phyloP scores from a whole-genome alignment of 306 rosid genomes.

The Quercus glauca region DNA sequence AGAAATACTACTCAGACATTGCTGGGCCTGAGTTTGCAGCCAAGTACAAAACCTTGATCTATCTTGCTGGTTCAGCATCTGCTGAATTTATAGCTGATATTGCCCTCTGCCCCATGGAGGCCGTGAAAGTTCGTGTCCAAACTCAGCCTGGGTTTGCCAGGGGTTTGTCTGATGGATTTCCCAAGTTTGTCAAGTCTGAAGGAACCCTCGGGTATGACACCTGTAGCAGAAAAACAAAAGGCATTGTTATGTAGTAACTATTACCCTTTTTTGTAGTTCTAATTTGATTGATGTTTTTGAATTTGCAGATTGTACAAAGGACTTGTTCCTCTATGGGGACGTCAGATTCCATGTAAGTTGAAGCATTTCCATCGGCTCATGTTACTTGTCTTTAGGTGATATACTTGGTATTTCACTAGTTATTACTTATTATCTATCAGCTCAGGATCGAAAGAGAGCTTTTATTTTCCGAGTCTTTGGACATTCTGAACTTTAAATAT shows the following conservation, averaged over 20 bases:
- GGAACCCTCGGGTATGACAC: conserved; percentile 53
- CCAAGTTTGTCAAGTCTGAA: conserved; percentile 67
- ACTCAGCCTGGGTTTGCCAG: conserved; percentile 87
- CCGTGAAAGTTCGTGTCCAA: conserved; percentile 85
- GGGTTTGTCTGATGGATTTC: conserved; percentile 72
- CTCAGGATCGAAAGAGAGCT: not conserved
- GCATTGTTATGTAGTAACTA: not conserved
- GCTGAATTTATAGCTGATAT: conserved; percentile 79
- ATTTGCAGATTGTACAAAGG: conserved; percentile 72
- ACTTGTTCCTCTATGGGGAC: conserved; percentile 90
- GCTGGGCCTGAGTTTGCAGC: conserved; percentile 71
- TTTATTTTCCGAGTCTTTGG: not conserved
- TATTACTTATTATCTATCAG: not conserved
- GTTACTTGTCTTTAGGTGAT: not conserved
- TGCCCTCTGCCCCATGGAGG: conserved; percentile 89
- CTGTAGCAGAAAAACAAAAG: too few species aligned
- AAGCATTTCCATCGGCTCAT: not conserved
- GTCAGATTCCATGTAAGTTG: conserved; percentile 85
- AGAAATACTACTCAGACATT: conserved; percentile 77
- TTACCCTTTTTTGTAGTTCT: not conserved
- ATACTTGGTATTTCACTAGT: not conserved
- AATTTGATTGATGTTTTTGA: conserved; percentile 7
- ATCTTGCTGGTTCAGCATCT: conserved; percentile 78
- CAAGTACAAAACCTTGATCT: conserved; percentile 78
- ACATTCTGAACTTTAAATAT: not conserved